These are phyloP conservation scores for Linum usitatissimum DNA, from an alignment of 345 rosid species.

Conservation along the genomic window DNA sequence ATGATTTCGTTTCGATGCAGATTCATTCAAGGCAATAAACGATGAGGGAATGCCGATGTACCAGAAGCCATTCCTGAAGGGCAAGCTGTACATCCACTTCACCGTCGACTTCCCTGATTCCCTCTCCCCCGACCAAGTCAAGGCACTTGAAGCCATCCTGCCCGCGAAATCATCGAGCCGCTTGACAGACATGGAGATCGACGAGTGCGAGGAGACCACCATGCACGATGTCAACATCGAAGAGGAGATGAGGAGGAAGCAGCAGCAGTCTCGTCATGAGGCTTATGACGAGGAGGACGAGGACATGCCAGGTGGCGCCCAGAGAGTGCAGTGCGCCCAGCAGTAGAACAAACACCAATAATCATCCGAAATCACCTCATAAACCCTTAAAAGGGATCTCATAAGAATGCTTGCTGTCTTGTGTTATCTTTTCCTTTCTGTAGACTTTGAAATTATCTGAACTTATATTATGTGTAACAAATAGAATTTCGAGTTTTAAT, in stretches of 20 bases:
- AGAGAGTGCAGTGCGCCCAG: conserved; percentile 57
- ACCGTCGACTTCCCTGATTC: conserved; percentile 83
- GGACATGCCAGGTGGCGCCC: conserved; percentile 42
- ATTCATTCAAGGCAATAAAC: conserved; percentile 61
- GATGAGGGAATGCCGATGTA: conserved; percentile 87
- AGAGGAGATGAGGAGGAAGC: conserved; percentile 83
- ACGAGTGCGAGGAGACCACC: conserved; percentile 84
- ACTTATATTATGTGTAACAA: neutral
- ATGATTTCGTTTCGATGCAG: neutral
- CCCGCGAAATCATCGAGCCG: conserved; percentile 36
- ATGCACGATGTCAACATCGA: conserved; percentile 76
- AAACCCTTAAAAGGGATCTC: neutral
- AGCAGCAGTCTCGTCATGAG: conserved; percentile 26
- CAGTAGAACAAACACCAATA: conserved; percentile 14
- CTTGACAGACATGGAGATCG: conserved; percentile 72
- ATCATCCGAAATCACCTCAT: no score
- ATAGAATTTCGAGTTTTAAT: neutral
- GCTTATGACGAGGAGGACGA: conserved; percentile 48
- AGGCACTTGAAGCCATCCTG: conserved; percentile 54
- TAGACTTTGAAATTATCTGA: neutral
- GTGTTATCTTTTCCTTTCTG: neutral
- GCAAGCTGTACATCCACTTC: conserved; percentile 82
- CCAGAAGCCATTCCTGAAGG: conserved; percentile 82
- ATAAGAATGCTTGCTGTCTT: neutral
- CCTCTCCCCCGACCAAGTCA: conserved; percentile 49